Base-by-base conservation (phyloP, 306 rosid species). In the Lagenaria siceraria region DNA sequence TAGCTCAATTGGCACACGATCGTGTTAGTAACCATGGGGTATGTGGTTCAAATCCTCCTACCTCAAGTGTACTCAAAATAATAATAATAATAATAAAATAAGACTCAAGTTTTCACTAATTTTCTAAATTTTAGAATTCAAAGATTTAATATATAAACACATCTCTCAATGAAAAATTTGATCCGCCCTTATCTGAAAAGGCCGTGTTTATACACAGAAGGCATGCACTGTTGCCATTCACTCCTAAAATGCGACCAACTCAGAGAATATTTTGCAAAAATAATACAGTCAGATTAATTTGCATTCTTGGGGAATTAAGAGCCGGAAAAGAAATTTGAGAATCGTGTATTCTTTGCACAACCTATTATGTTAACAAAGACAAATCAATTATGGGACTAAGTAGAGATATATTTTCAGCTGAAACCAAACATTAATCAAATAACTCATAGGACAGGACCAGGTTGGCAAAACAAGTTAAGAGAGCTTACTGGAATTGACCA, bases 401-500 rank as follows among this genome's bases (percentile, higher is more conserved):
- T 6, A 11, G n/a, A 40, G 35, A 64, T 9, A 12, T 68, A 22
- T 68, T 38, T 40, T 68, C n/a, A 68, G 33, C 35, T 71, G 24
- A 46, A 70, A 46, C 22, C 75, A 21, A 43, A 25, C 36, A 22
- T 43, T n/a, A 65, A 66, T 22, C 29, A 69, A 40, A 33, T 42
- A 43, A 46, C n/a, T 70, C 21, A 25, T 27, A 6, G 9, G 21
- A 35, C 46, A 66, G 52, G 74, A 66, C 11, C 22, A 48, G 11
- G 15, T 27, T 15, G 59, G 76, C 22, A 49, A 8, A 27, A 72
- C 8, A 46, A 72, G 76, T 49, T 72, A 27, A 52, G 77, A 29
- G 19, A 29, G 22, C 86, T 88, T 81, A 91, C 75, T 76, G 43
- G 74, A 83, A 53, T 79, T 63, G 52, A 72, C 77, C 61, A 54